A percentile compares a stretch with the other conserved stretches of the same genome.
phyloP scores from a whole-genome alignment of 106 monocot species.

The Allium cepa region DNA sequence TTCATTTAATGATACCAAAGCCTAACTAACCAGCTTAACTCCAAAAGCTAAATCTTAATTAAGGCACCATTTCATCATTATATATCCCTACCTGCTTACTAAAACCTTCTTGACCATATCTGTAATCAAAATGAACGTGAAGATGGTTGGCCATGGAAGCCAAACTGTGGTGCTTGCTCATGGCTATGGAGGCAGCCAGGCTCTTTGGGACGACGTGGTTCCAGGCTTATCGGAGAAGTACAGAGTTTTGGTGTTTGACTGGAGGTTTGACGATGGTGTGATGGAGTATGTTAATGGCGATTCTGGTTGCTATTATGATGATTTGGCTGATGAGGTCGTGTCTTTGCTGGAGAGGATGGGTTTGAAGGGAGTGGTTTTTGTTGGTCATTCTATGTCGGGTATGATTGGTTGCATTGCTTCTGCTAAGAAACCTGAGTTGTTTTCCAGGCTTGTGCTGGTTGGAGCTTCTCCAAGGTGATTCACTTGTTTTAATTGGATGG shows the following conservation, averaged over 20 bases:
- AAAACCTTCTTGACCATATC: too few relatives aligned
- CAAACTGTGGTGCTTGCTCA: slow-evolving; percentile 46
- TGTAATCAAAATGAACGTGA: slow-evolving; percentile 20
- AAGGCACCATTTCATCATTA: too few relatives aligned
- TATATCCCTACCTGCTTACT: neutral
- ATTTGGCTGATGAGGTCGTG: slow-evolving; percentile 40
- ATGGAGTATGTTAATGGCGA: slow-evolving; percentile 3
- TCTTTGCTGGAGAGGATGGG: slow-evolving; percentile 21
- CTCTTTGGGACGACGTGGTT: slow-evolving; percentile 36
- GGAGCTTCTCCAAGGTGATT: slow-evolving; percentile 45
- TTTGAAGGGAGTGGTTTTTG: slow-evolving; percentile 19
- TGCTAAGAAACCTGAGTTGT: slow-evolving; percentile 38
- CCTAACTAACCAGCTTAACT: too few relatives aligned
- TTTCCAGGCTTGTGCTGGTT: slow-evolving; percentile 44
- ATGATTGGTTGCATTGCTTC: slow-evolving; percentile 62
- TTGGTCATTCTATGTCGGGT: slow-evolving; percentile 69
- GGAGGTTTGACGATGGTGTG: slow-evolving; percentile 21
- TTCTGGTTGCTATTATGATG: slow-evolving; percentile 9
- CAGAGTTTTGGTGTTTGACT: slow-evolving; percentile 42
- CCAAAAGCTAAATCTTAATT: too few relatives aligned
- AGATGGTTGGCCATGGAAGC: slow-evolving; percentile 24
- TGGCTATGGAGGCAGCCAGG: slow-evolving; percentile 50
- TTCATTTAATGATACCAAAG: too few relatives aligned
- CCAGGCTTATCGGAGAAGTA: slow-evolving; percentile 17
- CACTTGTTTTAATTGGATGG: neutral